Conservation (phyloP, 2,329 filamentous ascomycete species). For the Colletotrichum lentis region DNA sequence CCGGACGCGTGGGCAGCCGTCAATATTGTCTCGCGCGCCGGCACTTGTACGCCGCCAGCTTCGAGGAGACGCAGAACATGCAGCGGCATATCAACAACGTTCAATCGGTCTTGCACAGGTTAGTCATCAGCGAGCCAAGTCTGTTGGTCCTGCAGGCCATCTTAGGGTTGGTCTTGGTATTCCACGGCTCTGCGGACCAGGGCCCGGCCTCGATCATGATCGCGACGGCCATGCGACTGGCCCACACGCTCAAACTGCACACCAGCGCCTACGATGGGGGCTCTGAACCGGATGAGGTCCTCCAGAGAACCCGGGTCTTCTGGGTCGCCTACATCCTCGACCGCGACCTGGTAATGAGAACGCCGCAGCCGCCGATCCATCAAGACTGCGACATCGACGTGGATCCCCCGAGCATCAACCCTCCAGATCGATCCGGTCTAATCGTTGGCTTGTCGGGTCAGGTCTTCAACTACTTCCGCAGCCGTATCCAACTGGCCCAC, state of each 20-base stretch:
- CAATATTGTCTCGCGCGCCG: slow-evolving; percentile 38
- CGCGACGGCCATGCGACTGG: slow-evolving; percentile 43
- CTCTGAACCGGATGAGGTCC: slow-evolving; percentile 39
- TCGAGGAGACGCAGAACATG: slow-evolving; percentile 18
- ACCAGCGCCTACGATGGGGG: slow-evolving; percentile 35
- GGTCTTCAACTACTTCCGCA: slow-evolving; percentile 34
- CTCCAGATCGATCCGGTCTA: slow-evolving; percentile 21
- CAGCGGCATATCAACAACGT: slow-evolving; percentile 41
- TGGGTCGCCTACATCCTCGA: slow-evolving; percentile 47
- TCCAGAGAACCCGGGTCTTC: slow-evolving; percentile 44
- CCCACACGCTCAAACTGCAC: slow-evolving; percentile 43
- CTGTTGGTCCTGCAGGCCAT: slow-evolving; percentile 44
- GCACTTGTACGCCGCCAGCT: slow-evolving; percentile 24
- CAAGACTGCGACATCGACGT: slow-evolving; percentile 34
- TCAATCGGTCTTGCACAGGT: slow-evolving; percentile 43
- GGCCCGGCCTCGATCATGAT: slow-evolving; percentile 43
- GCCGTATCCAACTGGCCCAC: slow-evolving; percentile 24
- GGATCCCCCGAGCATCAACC: slow-evolving; percentile 20
- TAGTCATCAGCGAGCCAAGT: slow-evolving; percentile 43
- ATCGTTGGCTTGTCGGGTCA: slow-evolving; percentile 16
- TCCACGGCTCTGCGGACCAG: slow-evolving; percentile 42
- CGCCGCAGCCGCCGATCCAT: slow-evolving; percentile 30
- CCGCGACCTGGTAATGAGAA: slow-evolving; percentile 36
- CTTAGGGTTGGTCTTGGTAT: slow-evolving; percentile 43
- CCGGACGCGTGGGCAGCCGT: slow-evolving; percentile 42